Percentiles rank a stretch among this genome's conserved stretches.
phyloP scores from a whole-genome alignment of 768 basidiomycete genomes.

The Pulveroboletus ravenelii region DNA sequence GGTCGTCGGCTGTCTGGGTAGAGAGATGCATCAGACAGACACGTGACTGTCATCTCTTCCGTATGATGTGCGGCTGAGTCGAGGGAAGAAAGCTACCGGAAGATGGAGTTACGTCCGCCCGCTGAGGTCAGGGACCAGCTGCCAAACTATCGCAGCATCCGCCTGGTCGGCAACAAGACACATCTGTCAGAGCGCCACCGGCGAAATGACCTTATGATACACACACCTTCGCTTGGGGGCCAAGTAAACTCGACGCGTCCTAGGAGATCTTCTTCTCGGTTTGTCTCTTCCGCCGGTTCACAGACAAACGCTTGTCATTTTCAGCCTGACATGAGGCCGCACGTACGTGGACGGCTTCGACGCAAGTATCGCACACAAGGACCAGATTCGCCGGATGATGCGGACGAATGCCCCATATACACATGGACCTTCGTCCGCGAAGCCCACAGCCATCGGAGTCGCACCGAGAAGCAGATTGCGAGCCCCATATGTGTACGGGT shows the following conservation, averaged over 20 bases:
- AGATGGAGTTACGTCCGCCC: too few species aligned
- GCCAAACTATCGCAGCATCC: too few species aligned
- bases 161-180: too few species aligned
- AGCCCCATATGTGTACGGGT: too few species aligned
- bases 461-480: too few species aligned
- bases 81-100: not conserved
- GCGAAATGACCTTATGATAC: too few species aligned
- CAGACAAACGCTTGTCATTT: not conserved
- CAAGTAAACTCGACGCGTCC: too few species aligned
- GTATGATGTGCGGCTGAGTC: not conserved
- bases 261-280: too few species aligned
- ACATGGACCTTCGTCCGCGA: not conserved
- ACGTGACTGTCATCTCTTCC: constrained; percentile 4
- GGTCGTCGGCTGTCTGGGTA: not conserved
- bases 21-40: not conserved
- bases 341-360: not conserved
- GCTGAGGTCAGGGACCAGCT: too few species aligned
- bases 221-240: not conserved
- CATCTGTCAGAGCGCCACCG: not conserved
- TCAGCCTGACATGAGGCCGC: not conserved
- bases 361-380: not conserved
- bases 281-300: not conserved
- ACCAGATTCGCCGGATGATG: not conserved
- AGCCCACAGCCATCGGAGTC: not conserved
- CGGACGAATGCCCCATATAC: not conserved